Conservation (phyloP, 371 early-diverging fungal species). For the Lichtheimia corymbifera region DNA sequence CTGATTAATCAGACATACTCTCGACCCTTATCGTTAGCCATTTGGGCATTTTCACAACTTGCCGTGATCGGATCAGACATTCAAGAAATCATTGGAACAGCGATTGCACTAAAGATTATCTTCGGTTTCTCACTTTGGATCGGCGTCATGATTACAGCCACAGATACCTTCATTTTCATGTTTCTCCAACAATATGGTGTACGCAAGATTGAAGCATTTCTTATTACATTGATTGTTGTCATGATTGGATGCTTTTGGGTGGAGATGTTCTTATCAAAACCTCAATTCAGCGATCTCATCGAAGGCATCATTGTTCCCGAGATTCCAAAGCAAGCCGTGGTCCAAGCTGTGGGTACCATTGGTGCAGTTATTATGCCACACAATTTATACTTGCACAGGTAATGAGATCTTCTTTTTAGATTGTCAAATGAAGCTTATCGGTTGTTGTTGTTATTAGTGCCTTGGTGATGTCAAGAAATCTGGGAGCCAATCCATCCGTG, state of each 20-base stretch:
- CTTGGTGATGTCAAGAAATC: conserved; percentile 59
- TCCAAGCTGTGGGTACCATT: conserved; percentile 70
- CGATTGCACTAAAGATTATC: conserved; percentile 72
- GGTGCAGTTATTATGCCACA: conserved; percentile 80
- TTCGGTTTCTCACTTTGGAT: conserved; percentile 63
- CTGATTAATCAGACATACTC: conserved; percentile 55
- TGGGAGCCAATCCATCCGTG: conserved; percentile 44
- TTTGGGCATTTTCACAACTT: conserved; percentile 69
- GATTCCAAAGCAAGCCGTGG: conserved; percentile 56
- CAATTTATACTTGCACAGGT: conserved; percentile 71
- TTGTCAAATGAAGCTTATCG: not conserved
- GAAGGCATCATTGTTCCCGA: conserved; percentile 60
- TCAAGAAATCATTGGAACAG: conserved; percentile 77
- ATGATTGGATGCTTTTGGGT: conserved; percentile 75
- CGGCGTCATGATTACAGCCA: conserved; percentile 68
- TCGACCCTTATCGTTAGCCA: conserved; percentile 34
- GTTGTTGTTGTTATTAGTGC: conserved; percentile 30
- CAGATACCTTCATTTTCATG: conserved; percentile 69
- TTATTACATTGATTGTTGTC: conserved; percentile 59
- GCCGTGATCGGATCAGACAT: conserved; percentile 78
- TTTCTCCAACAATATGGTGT: conserved; percentile 66
- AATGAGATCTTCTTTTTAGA: too few relatives aligned
- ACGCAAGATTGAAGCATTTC: conserved; percentile 62
- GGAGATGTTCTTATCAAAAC: conserved; percentile 62
- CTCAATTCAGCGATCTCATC: conserved; percentile 50